Evolutionary conservation across 345 rosid genomes (phyloP), one percentile per base, ranked within the genome.

Genomic region (Populus euphratica): DNA sequence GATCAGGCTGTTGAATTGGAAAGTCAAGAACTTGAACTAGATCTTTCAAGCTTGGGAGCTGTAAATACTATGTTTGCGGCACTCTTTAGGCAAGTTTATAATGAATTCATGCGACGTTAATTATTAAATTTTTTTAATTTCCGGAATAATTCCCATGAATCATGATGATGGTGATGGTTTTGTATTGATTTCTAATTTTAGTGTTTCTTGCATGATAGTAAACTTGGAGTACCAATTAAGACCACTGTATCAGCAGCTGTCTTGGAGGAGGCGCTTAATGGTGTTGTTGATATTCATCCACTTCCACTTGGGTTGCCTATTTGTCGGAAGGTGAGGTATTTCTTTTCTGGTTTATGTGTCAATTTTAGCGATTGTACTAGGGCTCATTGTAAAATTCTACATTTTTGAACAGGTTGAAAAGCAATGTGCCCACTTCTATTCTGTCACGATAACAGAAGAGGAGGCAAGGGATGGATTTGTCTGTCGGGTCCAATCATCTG

Each of bases 141-240:
- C 33, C 77, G 78, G 27, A 67, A 50, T 72, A 38, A 35, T 67
- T 72, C 27, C 47, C 16, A 33, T n/a, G 14, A 52, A 17, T 62
- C 61, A 23, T 62, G 44, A 7, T 59, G 72, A 50, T 21, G 38
- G 13, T n/a, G 29, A 56, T 21, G 72, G 27, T 43, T 66, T 69
- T 41, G 31, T 63, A 66, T 65, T 78, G 25, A 62, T 63, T 52
- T 78, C 1, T 61, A 67, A 27, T 62, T 78, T 33, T 31, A 25
- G 31, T 67, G 67, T 68, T 82, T 68, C 62, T 18, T 25, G 23
- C 68, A 72, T 21, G 21, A 43, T 79, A 94, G 99, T 87, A 96
- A 96, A 90, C 97, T 96, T 49, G 99, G 99, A 54, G 97, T 96
- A 78, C 99, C 99, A 0, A 94, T 96, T 76, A 96, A 94, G 93